Base-by-base conservation (phyloP, 352 stramenopile genomes). In the Phytophthora sp. region DNA sequence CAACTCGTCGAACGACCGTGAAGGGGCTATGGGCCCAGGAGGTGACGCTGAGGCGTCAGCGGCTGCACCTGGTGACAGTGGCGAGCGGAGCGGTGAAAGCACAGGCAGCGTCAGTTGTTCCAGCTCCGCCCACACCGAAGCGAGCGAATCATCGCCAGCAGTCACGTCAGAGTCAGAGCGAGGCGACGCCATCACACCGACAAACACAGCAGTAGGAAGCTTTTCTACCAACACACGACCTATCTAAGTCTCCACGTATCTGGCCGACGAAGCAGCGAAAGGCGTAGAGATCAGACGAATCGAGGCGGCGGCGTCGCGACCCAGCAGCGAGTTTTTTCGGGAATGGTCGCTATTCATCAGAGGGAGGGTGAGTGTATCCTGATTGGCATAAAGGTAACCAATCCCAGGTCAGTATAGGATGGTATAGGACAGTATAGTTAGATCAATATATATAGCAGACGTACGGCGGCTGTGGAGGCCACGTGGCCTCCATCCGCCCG, bases 381-480 rank as follows among this genome's bases (percentile, higher is more conserved):
- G 39, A 48, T 48, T 48, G 41, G 41, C 11, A 12, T 5, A 48
- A 48, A 48, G 10, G 20, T 48, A 48, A 26, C 41, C 20, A 34
- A 32, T 32, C 17, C 10, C 10, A 17, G 11, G 41, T 34, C 2
- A 3, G 32, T 48, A 48, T 48, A 48, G 21, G 41, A 32, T n/a
- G 32, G 10, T 24, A 13, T 11, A 48, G 41, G 41, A 48, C 32
- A 48, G 18, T 34, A 48, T 48, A 48, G 41, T 32, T 9, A 48
- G 32, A 21, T 12, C 32, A 48, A 48, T 48, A 48, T n/a, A n/a
- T 31, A 48, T 34, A 48, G 41, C 41, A 48, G 41, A 32, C 41
- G 24, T 48, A 48, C 38, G 38, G 20, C 38, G 38, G 38, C 27
- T 46, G 41, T 48, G 41, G 5, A 48, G 5, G 41, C 41, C 41